phyloP scores from a whole-genome alignment of 2,329 filamentous ascomycete genomes.

The Exophiala lecanii-corni region DNA sequence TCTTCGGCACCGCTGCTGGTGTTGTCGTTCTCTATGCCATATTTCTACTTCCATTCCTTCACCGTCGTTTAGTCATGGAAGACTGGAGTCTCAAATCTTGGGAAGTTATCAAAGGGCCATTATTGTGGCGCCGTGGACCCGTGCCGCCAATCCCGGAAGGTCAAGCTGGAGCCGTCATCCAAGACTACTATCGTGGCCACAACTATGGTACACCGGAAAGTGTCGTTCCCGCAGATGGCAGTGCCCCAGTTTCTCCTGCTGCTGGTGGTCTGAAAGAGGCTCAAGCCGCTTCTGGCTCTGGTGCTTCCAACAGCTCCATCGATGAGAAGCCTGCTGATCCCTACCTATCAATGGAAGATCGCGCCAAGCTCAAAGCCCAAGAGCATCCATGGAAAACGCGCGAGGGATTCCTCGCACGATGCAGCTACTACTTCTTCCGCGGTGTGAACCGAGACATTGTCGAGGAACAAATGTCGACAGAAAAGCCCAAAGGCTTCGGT shows the following conservation, averaged over 20 bases:
- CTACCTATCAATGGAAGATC: slow-evolving; percentile 1
- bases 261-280: background rate
- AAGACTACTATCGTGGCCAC: slow-evolving; percentile 5
- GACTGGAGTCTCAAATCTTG: slow-evolving; percentile 6
- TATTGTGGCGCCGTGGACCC: slow-evolving; percentile 3
- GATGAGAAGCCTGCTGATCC: background rate
- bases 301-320: background rate
- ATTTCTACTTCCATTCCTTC: slow-evolving; percentile 11
- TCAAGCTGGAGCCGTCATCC: slow-evolving; percentile 1
- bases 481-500: slow-evolving; percentile 7
- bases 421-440: slow-evolving; percentile 11
- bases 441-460: slow-evolving; percentile 13
- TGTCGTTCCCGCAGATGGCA: background rate
- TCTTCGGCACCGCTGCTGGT: slow-evolving; percentile 7
- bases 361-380: slow-evolving; percentile 2
- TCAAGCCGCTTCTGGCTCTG: background rate
- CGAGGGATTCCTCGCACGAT: slow-evolving; percentile 1
- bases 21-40: slow-evolving; percentile 7
- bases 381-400: slow-evolving; percentile 8
- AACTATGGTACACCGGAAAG: background rate
- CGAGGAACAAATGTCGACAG: slow-evolving; percentile 4
- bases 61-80: slow-evolving; percentile 3
- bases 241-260: background rate
- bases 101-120: slow-evolving; percentile 6
- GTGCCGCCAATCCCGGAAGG: slow-evolving; percentile 9